Evolutionary conservation across 208 protist species (phyloP), one percentile per base, ranked within the genome.

Genomic region (Acanthamoeba sp.): DNA sequence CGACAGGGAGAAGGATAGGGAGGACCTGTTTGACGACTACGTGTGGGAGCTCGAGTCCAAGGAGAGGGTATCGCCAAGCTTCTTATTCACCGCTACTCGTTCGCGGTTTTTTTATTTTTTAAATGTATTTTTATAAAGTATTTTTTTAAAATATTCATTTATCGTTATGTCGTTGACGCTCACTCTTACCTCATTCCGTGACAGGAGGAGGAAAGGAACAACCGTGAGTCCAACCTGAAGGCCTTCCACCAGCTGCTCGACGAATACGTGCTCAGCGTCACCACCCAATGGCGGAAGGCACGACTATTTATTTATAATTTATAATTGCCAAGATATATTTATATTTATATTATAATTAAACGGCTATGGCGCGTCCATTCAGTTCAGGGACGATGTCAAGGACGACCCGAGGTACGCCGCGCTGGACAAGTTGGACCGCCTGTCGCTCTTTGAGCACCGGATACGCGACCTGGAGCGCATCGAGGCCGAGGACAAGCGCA

Each of bases 281-380:
- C n/a, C 6, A 94, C 94, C n/a, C 94, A 96, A 50, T 96, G 94
- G 94, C 64, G 94, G n/a, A 94, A 95, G 59, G 66, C 40, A 29
- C 66, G 66, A 1, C 36, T 0, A n/a, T n/a, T n/a, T n/a, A n/a
- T n/a, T n/a, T n/a, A n/a, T n/a, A n/a, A n/a, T n/a, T n/a, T n/a
- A n/a, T n/a, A n/a, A n/a, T n/a, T n/a, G n/a, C n/a, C n/a, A n/a
- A n/a, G n/a, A n/a, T n/a, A n/a, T n/a, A n/a, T n/a, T n/a, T n/a
- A n/a, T n/a, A n/a, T n/a, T n/a, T n/a, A n/a, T n/a, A n/a, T n/a
- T n/a, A n/a, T n/a, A n/a, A n/a, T n/a, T n/a, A n/a, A n/a, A n/a
- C n/a, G n/a, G n/a, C n/a, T n/a, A n/a, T n/a, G n/a, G n/a, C 48
- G 6, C 62, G 20, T 6, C 20, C 14, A 22, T 40, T 1, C 18